A percentile compares a stretch with the other conserved stretches of the same genome.
These are phyloP conservation scores for Neofusicoccum sp. DNA, from an alignment of 2,329 filamentous ascomycete species.

Conservation along the genomic window DNA sequence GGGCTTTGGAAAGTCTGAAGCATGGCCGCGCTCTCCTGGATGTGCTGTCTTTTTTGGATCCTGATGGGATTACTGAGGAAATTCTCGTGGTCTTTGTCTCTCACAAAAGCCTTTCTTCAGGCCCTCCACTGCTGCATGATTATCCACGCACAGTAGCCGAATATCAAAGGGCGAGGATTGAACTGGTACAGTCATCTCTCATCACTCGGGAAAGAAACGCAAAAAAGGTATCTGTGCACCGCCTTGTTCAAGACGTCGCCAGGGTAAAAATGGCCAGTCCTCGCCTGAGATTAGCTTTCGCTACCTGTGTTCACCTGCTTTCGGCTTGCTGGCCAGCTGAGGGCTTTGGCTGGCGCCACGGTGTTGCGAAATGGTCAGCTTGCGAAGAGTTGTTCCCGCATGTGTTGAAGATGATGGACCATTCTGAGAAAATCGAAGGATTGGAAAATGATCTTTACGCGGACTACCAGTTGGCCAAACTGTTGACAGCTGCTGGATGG, in stretches of 20 bases:
- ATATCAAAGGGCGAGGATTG: slow-evolving; percentile 16
- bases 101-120: background rate
- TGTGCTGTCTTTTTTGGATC: slow-evolving; percentile 22
- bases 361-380: slow-evolving; percentile 18
- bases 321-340: slow-evolving; percentile 22
- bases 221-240: background rate
- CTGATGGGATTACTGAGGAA: slow-evolving; percentile 20
- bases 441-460: background rate
- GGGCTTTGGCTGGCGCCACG: slow-evolving; percentile 21
- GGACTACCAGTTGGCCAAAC: background rate
- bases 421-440: background rate
- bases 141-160: slow-evolving; percentile 2
- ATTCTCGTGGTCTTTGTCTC: background rate
- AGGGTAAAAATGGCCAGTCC: background rate
- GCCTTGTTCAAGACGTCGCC: background rate
- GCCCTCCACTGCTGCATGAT: background rate
- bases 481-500: background rate
- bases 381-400: slow-evolving; percentile 23
- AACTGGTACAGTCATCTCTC: slow-evolving; percentile 15
- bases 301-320: slow-evolving; percentile 15
- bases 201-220: background rate
- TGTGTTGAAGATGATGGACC: slow-evolving; percentile 12
- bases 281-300: background rate
- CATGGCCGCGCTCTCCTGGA: slow-evolving; percentile 18
- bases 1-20: slow-evolving; percentile 18